Percentiles rank a stretch among this genome's conserved stretches.
Evolutionary conservation across 1,284 basidiomycete genomes (phyloP).

Genomic region (Pseudozyma flocculosa): DNA sequence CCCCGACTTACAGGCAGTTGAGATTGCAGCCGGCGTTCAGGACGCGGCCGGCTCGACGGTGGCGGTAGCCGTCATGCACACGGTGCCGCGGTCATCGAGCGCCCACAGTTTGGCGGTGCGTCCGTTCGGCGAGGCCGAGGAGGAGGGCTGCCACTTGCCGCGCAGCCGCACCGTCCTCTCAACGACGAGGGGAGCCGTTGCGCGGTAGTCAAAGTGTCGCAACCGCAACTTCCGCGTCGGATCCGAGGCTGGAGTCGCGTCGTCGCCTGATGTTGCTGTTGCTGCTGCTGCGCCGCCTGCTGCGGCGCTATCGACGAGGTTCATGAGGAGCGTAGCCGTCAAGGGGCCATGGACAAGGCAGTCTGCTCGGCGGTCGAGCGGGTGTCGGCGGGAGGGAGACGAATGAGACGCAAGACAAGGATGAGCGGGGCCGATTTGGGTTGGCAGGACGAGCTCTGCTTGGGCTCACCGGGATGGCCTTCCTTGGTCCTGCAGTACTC

Average conservation of each 20-base stretch:
- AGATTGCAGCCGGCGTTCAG: no score
- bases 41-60: background rate
- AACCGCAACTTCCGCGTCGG: slow-evolving; percentile 2
- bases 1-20: no score
- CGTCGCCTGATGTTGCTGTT: no score
- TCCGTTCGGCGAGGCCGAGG: no score
- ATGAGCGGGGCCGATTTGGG: background rate
- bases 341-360: slow-evolving; percentile 47
- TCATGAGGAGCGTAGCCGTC: slow-evolving; percentile 36
- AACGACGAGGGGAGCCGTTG: slow-evolving; percentile 31
- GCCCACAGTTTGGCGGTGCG: slow-evolving; percentile 14
- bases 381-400: no score
- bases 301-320: slow-evolving; percentile 8
- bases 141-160: slow-evolving; percentile 26
- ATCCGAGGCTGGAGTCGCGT: no score
- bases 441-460: no score
- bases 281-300: background rate
- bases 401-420: no score
- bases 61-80: slow-evolving; percentile 30
- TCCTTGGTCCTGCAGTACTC: slow-evolving; percentile 46
- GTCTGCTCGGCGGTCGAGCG: slow-evolving; percentile 4
- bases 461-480: slow-evolving; percentile 30
- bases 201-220: slow-evolving; percentile 43
- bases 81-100: slow-evolving; percentile 21
- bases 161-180: slow-evolving; percentile 21